These are phyloP conservation scores for Trichocladium uniseriatum DNA, from an alignment of 495 filamentous ascomycete species.

Conservation along the genomic window DNA sequence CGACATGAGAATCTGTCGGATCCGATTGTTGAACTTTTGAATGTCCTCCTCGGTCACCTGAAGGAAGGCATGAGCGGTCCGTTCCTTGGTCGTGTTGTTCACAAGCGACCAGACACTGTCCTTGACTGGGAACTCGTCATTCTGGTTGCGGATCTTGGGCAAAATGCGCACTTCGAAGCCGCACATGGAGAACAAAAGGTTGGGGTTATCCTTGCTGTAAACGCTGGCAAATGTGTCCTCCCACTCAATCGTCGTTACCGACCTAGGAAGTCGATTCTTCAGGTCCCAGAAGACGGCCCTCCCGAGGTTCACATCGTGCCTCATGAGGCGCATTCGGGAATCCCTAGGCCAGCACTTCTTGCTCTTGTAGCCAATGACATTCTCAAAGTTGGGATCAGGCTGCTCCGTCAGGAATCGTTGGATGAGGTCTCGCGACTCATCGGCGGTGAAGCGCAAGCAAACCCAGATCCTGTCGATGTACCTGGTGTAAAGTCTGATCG, in stretches of 20 bases:
- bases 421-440: constrained; percentile 92
- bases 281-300: constrained; percentile 98
- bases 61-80: constrained; percentile 95
- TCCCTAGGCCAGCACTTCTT: constrained; percentile 99
- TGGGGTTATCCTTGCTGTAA: constrained; percentile 97
- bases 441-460: constrained; percentile 84
- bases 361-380: constrained; percentile 97
- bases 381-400: constrained; percentile 98
- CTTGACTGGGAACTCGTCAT: constrained; percentile 94
- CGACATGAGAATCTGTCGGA: constrained; percentile 98
- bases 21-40: constrained; percentile 98
- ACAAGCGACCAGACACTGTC: constrained; percentile 97
- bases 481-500: constrained; percentile 90
- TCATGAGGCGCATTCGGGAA: constrained; percentile 95
- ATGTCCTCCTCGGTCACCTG: constrained; percentile 98
- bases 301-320: constrained; percentile 97
- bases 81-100: constrained; percentile 91
- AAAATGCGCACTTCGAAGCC: constrained; percentile 97
- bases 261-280: constrained; percentile 91
- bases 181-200: constrained; percentile 94
- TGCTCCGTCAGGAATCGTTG: constrained; percentile 97
- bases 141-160: constrained; percentile 89
- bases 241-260: constrained; percentile 97
- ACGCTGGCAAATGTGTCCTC: constrained; percentile 99
- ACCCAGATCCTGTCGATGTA: constrained; percentile 99